phyloP scores from a whole-genome alignment of 2,329 filamentous ascomycete species.

The Xylaria polymorpha region DNA sequence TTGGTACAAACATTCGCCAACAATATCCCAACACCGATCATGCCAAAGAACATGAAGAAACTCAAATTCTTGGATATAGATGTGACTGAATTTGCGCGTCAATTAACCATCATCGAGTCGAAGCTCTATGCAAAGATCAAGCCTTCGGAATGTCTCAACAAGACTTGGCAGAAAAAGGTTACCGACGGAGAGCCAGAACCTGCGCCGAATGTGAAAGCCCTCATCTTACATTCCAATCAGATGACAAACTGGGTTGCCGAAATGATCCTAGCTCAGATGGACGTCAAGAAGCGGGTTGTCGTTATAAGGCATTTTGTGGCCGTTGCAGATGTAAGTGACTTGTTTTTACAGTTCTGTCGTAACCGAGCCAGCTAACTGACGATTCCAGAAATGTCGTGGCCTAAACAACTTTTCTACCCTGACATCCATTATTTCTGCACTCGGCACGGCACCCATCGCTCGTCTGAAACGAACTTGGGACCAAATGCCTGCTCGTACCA shows the following conservation, averaged over 20 bases:
- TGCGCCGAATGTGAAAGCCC: constrained; percentile 91
- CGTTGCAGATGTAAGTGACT: constrained; percentile 84
- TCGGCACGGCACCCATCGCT: constrained; percentile 94
- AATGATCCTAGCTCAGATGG: constrained; percentile 95
- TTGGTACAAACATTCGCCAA: constrained; percentile 88
- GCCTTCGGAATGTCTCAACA: constrained; percentile 94
- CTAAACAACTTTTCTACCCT: constrained; percentile 98
- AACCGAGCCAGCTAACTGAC: constrained; percentile 43
- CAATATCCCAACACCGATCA: constrained; percentile 85
- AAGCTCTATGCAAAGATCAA: constrained; percentile 95
- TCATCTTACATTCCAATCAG: constrained; percentile 98
- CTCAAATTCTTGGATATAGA: constrained; percentile 98
- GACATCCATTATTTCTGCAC: constrained; percentile 95
- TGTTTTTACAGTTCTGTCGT: background rate
- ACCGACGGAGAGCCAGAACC: constrained; percentile 83
- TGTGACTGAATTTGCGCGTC: constrained; percentile 93
- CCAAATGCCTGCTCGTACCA: constrained; percentile 87
- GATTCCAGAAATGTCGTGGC: constrained; percentile 84
- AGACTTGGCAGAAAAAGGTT: constrained; percentile 98
- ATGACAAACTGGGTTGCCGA: constrained; percentile 99
- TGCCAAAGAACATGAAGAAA: constrained; percentile 99
- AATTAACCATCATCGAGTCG: constrained; percentile 96
- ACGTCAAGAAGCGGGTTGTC: constrained; percentile 94
- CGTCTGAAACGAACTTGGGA: constrained; percentile 94
- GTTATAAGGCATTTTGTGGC: constrained; percentile 99